These are phyloP conservation scores for Bolboschoenus planiculmis DNA, from an alignment of 176 grass and related monocot species.

Conservation along the genomic window DNA sequence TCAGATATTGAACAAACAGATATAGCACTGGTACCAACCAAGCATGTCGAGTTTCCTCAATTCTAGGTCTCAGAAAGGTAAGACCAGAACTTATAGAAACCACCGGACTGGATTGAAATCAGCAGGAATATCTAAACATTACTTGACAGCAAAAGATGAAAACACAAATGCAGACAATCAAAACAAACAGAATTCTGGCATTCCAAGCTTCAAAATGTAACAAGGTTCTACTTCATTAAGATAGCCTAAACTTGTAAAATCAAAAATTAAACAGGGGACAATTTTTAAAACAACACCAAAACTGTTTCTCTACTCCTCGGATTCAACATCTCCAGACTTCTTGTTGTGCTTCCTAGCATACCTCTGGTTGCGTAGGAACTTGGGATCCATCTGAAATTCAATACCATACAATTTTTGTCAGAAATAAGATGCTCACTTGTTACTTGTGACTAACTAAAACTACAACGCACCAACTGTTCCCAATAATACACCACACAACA, in stretches of 20 bases:
- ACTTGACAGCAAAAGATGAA: background rate
- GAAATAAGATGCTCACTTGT: background rate
- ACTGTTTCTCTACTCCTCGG: slow-evolving; percentile 3
- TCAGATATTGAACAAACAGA: background rate
- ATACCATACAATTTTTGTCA: background rate
- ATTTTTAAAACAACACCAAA: background rate
- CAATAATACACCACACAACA: background rate
- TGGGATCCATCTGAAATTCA: slow-evolving; percentile 50
- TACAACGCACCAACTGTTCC: background rate
- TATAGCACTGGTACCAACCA: background rate
- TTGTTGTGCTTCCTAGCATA: slow-evolving; percentile 65
- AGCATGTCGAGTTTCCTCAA: background rate
- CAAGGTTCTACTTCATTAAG: background rate
- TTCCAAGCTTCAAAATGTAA: background rate
- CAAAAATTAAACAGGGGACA: background rate
- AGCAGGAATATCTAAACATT: background rate
- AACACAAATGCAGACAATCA: background rate
- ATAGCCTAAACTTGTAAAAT: background rate
- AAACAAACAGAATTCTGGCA: background rate
- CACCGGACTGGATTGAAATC: background rate
- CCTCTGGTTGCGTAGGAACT: slow-evolving; percentile 65
- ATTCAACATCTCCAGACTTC: slow-evolving; percentile 29
- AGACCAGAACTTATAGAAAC: background rate
- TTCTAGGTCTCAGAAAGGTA: background rate
- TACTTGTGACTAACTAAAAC: too few species aligned